phyloP scores from a whole-genome alignment of 2,329 filamentous ascomycete genomes.

The Coleophoma crateriformis region DNA sequence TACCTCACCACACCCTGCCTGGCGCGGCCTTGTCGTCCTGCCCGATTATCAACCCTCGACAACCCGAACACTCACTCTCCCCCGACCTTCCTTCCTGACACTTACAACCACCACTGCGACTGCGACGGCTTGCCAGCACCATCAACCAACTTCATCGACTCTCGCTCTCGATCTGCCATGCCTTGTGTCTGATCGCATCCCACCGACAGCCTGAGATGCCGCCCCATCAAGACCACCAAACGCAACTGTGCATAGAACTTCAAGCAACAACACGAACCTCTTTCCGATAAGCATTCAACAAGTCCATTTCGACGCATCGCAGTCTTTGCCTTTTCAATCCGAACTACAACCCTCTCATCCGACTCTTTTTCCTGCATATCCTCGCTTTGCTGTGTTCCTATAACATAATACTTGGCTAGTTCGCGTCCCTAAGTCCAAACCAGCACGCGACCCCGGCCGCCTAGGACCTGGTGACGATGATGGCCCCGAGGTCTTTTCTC shows the following conservation, averaged over 20 bases:
- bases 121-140: too few relatives aligned
- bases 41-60: too few relatives aligned
- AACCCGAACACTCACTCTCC: too few relatives aligned
- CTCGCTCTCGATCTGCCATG: too few relatives aligned
- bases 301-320: background rate
- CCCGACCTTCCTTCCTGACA: too few relatives aligned
- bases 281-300: slow-evolving; percentile 10
- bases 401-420: slow-evolving; percentile 11
- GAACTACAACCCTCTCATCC: background rate
- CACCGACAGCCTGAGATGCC: background rate
- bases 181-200: background rate
- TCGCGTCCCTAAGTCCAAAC: slow-evolving; percentile 4
- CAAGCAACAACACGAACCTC: slow-evolving; percentile 1
- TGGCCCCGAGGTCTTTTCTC: slow-evolving; percentile 19
- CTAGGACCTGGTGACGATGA: slow-evolving; percentile 11
- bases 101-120: too few relatives aligned
- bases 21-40: too few relatives aligned
- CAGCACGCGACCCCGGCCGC: slow-evolving; percentile 7
- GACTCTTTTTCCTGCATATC: background rate
- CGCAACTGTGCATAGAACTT: slow-evolving; percentile 10
- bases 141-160: too few relatives aligned
- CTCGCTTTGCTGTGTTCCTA: slow-evolving; percentile 3
- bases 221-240: slow-evolving; percentile 6
- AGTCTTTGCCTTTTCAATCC: background rate
- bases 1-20: too few relatives aligned